Evolutionary conservation across 345 rosid genomes (phyloP), one percentile per base, ranked within the genome.

Genomic region (Mangifera indica): DNA sequence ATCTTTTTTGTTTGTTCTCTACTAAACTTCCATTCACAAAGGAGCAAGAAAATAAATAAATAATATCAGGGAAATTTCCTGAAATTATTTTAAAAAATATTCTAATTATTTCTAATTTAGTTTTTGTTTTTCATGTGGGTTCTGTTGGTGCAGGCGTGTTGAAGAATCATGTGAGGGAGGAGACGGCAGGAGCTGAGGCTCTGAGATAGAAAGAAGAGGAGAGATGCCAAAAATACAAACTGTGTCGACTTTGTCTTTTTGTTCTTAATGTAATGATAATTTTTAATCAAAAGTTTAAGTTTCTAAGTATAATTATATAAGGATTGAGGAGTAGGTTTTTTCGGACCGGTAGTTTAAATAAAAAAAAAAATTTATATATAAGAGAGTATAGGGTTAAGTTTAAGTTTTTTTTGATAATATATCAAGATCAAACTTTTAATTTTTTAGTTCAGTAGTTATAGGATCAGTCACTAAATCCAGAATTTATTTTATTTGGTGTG

Each of bases 131-230:
- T 58, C 61, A 71, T 77, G 77, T 53, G 75, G 70, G 53, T 14
- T 49, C 18, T 11, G 60, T 42, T 32, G 17, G 37, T 55, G 82
- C 93, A 92, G 98, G 86, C 13, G 73, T 17, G 74, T 49, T 74
- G 78, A 76, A 76, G 85, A 78, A 80, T 69, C 79, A 71, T 59
- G 88, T 68, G 87, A 90, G 80, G 86, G 82, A 82, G 78, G 84
- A 73, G 71, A 74, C 65, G 70, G 87, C 84, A 48, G 73, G 79
- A 46, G 40, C 2, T 72, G 88, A 72, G 81, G 84, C 76, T 15
- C 62, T 63, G 77, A 84, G 90, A 78, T 84, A 72, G 69, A 52
- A 26, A 20, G 62, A 83, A 37, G 75, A 80, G 65, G 63, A 13
- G 53, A 14, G 18, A 49, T 25, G 56, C 55, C 69, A 48, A 48